These are phyloP conservation scores for Diplosphaera chodatii DNA, from an alignment of 139 green algal genomes.

Conservation along the genomic window DNA sequence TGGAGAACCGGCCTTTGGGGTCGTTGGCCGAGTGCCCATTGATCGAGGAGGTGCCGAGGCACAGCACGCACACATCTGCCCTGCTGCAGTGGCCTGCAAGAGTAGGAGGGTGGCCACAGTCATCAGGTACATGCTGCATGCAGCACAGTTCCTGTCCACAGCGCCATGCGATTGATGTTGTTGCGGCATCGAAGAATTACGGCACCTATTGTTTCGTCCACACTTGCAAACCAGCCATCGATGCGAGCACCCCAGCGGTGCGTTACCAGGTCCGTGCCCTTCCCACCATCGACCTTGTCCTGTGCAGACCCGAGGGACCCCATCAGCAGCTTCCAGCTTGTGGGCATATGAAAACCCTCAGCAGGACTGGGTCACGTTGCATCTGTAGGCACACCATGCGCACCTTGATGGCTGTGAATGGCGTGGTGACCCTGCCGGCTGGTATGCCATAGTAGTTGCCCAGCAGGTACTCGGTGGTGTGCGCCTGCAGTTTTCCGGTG, in stretches of 20 bases:
- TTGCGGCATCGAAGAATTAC: no score
- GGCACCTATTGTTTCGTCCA: slow-evolving; percentile 1
- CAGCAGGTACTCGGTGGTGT: neutral
- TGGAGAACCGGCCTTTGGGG: neutral
- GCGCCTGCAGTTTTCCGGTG: neutral
- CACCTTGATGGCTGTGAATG: slow-evolving; percentile 19
- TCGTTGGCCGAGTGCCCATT: neutral
- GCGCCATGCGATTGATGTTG: no score
- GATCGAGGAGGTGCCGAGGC: slow-evolving; percentile 17
- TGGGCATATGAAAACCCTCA: no score
- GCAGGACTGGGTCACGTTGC: no score
- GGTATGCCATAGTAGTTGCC: slow-evolving; percentile 33
- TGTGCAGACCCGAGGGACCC: no score
- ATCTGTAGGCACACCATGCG: no score
- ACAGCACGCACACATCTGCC: slow-evolving; percentile 22
- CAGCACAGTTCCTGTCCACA: no score
- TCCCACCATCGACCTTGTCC: neutral
- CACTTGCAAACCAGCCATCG: neutral
- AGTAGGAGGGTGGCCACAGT: no score
- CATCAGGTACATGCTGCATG: no score
- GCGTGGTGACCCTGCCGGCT: slow-evolving; percentile 4
- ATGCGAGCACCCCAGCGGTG: slow-evolving; percentile 1
- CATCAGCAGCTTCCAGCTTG: no score
- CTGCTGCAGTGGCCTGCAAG: slow-evolving; percentile 8
- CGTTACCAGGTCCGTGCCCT: neutral